Percentiles rank a stretch among this genome's conserved stretches.
Evolutionary conservation across 805 yeast species (phyloP).

Genomic region (Metschnikowia amazonensis): DNA sequence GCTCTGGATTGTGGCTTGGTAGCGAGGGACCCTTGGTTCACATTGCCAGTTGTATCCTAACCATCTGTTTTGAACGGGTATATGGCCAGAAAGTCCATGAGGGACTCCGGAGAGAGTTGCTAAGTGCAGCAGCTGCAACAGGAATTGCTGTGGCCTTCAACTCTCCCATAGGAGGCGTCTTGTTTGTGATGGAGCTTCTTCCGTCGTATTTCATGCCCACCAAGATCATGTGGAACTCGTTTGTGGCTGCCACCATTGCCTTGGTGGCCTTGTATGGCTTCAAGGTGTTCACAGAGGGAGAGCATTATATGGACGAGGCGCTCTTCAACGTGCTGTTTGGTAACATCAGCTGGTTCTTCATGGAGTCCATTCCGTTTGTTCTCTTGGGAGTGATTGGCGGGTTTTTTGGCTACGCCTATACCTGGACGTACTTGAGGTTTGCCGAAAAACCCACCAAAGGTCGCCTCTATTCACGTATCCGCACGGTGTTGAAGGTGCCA

Average conservation of each 20-base stretch:
- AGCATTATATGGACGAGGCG: conserved; percentile 43
- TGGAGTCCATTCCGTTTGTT: conserved; percentile 73
- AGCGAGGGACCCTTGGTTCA: conserved; percentile 87
- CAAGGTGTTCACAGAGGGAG: conserved; percentile 38
- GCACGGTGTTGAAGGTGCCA: conserved; percentile 15
- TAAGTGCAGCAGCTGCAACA: conserved; percentile 74
- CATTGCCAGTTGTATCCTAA: conserved; percentile 57
- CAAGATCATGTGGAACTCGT: conserved; percentile 76
- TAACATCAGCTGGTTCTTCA: conserved; percentile 65
- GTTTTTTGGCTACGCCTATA: conserved; percentile 53
- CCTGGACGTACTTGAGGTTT: conserved; percentile 40
- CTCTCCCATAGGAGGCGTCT: conserved; percentile 84
- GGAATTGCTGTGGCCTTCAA: conserved; percentile 85
- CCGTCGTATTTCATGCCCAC: conserved; percentile 61
- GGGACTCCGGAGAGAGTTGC: conserved; percentile 60
- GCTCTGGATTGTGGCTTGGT: conserved; percentile 80
- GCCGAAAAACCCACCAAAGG: conserved; percentile 31
- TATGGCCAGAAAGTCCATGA: conserved; percentile 41
- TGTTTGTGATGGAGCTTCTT: conserved; percentile 69
- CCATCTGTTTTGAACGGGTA: conserved; percentile 27
- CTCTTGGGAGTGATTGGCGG: conserved; percentile 71
- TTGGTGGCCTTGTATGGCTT: conserved; percentile 52
- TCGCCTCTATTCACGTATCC: conserved; percentile 16
- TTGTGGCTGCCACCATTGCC: conserved; percentile 73
- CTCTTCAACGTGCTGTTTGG: conserved; percentile 61